Base-by-base conservation (phyloP, 768 basidiomycete genomes). In the Cystobasidiopsis lactophilus region DNA sequence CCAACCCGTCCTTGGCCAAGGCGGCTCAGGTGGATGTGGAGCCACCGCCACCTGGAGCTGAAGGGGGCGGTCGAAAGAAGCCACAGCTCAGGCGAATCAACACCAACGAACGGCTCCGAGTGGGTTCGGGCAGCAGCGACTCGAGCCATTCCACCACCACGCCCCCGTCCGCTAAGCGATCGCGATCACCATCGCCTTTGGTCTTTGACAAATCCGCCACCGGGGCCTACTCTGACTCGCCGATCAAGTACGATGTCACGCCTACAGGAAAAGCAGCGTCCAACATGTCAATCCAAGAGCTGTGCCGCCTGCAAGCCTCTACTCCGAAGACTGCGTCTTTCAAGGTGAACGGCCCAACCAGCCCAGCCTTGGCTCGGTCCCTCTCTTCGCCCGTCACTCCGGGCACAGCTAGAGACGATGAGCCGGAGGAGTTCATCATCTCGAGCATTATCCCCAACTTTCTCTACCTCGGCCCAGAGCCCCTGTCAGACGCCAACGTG, bases 381-480 rank as follows among this genome's bases (percentile, higher is more conserved):
- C 19, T 21, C 19, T 43, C 41, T 7, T 43, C 41, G 26, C 7
- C 9, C 19, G 41, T 13, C 18, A n/a, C 53, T 19, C 29, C n/a
- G 10, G 24, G 14, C n/a, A 21, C 41, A 13, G 45, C 23, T 13
- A 47, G 4, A 27, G 23, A 10, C 23, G 45, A 47, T 7, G 33
- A 35, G 16, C 23, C 45, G 23, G 24, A 47, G 14, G 45, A 47
- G 30, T 95, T 93, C 64, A 69, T 72, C n/a, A 76, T 93, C 35
- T 91, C 86, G 16, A 82, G 81, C 19, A 93, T 96, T 58, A 71
- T 96, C 2, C 88, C 89, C 2, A 75, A 77, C 53, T 93, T 93
- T 68, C 70, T 96, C 26, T 96, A 76, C 66, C 74, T 95, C 30
- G 91, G 89, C 1, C 85, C 89, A 0, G 91, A 96, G 66, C 72